A percentile compares a stretch with the other conserved stretches of the same genome.
Evolutionary conservation across 2,329 filamentous ascomycete genomes (phyloP).

Genomic region (Alternaria burnsii): DNA sequence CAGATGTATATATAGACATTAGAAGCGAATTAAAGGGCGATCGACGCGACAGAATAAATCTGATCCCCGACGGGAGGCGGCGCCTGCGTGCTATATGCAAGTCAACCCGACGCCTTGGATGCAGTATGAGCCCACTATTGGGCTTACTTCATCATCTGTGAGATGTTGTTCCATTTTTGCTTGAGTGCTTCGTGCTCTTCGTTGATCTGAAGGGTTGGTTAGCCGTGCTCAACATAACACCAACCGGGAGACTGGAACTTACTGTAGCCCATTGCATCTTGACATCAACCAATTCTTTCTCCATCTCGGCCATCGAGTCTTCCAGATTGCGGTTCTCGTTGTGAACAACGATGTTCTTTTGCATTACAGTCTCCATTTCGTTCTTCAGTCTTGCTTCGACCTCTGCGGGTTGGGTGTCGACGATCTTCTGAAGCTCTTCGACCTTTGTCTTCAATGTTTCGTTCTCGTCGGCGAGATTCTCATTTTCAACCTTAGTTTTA

Average conservation of each 20-base stretch:
- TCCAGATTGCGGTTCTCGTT: constrained; percentile 90
- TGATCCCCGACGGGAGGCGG: constrained; percentile 27
- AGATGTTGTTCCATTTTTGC: constrained; percentile 59
- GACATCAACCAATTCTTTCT: constrained; percentile 88
- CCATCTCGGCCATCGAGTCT: constrained; percentile 89
- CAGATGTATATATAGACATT: constrained; percentile 43
- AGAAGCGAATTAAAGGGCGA: constrained; percentile 37
- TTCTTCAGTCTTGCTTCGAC: constrained; percentile 81
- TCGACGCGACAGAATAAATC: constrained; percentile 34
- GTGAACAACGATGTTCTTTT: constrained; percentile 90
- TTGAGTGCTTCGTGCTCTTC: constrained; percentile 59
- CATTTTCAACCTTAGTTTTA: constrained; percentile 90
- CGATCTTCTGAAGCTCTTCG: constrained; percentile 81
- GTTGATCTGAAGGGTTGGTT: constrained; percentile 51
- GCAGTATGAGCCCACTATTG: constrained; percentile 20
- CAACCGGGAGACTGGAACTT: constrained; percentile 50
- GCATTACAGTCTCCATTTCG: constrained; percentile 92
- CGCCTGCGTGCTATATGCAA: constrained; percentile 32
- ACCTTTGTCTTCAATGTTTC: constrained; percentile 88
- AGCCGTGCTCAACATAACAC: constrained; percentile 14
- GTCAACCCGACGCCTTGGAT: constrained; percentile 32
- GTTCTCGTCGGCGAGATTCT: constrained; percentile 87
- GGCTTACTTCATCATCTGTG: constrained; percentile 54
- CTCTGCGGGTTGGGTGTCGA: constrained; percentile 88
- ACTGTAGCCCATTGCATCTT: constrained; percentile 98